Conservation (phyloP, 2,329 filamentous ascomycete species). For the Paramyrothecium sp. region DNA sequence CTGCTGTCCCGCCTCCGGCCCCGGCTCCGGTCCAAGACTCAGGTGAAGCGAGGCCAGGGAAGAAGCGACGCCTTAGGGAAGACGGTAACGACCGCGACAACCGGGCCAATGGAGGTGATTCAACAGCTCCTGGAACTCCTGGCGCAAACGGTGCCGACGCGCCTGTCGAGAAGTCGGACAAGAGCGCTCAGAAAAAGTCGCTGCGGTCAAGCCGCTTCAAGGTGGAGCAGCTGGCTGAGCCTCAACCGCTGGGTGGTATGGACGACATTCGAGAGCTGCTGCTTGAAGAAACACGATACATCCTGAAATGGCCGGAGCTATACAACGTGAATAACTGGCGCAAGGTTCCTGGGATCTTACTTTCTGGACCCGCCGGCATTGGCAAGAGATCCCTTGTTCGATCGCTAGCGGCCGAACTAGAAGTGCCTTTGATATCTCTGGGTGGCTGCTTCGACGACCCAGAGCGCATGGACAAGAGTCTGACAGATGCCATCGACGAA, state of each 20-base stretch:
- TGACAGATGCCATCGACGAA: conserved; percentile 59
- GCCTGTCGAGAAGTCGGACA: conserved; percentile 20
- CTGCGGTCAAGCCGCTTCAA: conserved; percentile 26
- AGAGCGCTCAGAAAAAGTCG: conserved; percentile 25
- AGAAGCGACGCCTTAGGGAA: conserved; percentile 30
- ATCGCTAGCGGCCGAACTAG: conserved; percentile 69
- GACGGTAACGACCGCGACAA: conserved; percentile 19
- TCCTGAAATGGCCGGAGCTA: conserved; percentile 18
- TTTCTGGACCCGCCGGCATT: conserved; percentile 78
- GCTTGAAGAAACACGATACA: conserved; percentile 5
- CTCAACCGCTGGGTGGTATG: conserved; percentile 26
- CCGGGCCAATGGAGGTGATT: not conserved
- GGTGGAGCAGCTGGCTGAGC: conserved; percentile 22
- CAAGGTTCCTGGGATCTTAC: conserved; percentile 56
- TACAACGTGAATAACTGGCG: conserved; percentile 12
- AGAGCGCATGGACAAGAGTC: conserved; percentile 36
- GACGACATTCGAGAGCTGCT: conserved; percentile 20
- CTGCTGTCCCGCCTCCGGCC: conserved; percentile 2
- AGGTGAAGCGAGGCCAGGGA: conserved; percentile 21
- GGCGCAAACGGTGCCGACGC: not conserved
- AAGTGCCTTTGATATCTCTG: conserved; percentile 68
- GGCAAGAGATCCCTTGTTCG: conserved; percentile 78
- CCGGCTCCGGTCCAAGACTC: not conserved
- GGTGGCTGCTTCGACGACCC: conserved; percentile 32
- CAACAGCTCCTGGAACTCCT: not conserved